Conservation (phyloP, 2,329 filamentous ascomycete species). For the Ophiostoma triangulosporum region DNA sequence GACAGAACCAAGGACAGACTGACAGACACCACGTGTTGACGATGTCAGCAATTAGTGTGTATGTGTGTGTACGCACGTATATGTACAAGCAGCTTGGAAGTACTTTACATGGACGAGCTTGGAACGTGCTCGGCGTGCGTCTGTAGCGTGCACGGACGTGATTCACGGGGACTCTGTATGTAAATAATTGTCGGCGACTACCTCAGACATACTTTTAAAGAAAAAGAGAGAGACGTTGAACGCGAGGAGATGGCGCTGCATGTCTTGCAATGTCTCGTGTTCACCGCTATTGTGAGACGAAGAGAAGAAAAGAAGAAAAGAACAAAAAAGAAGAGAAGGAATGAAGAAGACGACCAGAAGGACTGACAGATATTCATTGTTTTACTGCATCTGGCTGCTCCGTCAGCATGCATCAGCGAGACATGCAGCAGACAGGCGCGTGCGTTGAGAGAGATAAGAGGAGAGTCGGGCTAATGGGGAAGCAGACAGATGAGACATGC, state of each 20-base stretch:
- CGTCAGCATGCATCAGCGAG: background rate
- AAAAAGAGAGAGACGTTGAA: no score
- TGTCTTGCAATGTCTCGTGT: background rate
- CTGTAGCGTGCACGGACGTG: no score
- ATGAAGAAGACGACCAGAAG: background rate
- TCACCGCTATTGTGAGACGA: background rate
- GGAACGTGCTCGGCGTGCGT: no score
- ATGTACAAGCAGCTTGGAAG: no score
- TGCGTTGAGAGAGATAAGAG: no score
- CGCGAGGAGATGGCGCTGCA: no score
- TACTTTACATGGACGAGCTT: no score
- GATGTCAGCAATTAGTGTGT: background rate
- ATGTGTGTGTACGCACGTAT: background rate
- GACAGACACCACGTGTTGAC: background rate
- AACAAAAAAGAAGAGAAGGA: background rate
- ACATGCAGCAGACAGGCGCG: constrained; percentile 3
- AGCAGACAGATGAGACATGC: no score
- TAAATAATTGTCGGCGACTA: no score
- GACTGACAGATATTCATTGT: background rate
- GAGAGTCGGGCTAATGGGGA: no score
- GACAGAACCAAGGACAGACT: background rate
- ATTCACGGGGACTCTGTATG: no score
- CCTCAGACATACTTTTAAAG: no score
- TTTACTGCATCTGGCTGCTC: background rate
- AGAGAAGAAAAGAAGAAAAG: background rate